These are phyloP conservation scores for Cordyceps fumosorosea DNA, from an alignment of 2,329 filamentous ascomycete genomes.

Conservation along the genomic window DNA sequence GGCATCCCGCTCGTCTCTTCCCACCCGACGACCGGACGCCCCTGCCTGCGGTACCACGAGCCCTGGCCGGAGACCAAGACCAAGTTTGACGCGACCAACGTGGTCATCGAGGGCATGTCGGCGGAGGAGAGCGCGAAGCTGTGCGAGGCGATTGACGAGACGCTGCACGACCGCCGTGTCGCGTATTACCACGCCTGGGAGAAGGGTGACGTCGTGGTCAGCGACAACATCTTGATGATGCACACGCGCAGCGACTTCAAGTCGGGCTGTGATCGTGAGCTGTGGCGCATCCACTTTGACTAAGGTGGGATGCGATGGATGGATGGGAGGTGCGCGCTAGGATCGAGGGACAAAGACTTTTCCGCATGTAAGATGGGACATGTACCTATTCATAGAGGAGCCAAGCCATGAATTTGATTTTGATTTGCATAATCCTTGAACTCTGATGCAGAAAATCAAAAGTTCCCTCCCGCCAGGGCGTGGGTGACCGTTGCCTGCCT, in stretches of 20 bases:
- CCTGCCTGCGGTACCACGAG: slow-evolving; percentile 49
- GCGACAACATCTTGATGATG: slow-evolving; percentile 44
- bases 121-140: slow-evolving; percentile 27
- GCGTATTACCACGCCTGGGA: slow-evolving; percentile 47
- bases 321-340: neutral
- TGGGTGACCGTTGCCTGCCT: no score
- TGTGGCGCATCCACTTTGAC: slow-evolving; percentile 47
- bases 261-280: slow-evolving; percentile 36
- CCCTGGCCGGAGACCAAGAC: slow-evolving; percentile 48
- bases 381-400: neutral
- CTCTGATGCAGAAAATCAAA: no score
- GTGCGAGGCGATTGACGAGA: slow-evolving; percentile 33
- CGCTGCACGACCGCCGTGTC: slow-evolving; percentile 44
- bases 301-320: slow-evolving; percentile 23
- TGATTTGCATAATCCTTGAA: neutral
- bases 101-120: slow-evolving; percentile 33
- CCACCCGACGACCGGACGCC: slow-evolving; percentile 38
- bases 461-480: no score
- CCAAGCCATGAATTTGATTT: neutral
- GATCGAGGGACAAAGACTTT: neutral
- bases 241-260: slow-evolving; percentile 42
- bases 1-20: slow-evolving; percentile 37
- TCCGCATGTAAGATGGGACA: neutral
- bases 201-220: slow-evolving; percentile 47
- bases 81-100: slow-evolving; percentile 38